A percentile compares a stretch with the other conserved stretches of the same genome.
Conservation (phyloP, 176 grass and related monocot species). For the Microstegium vimineum region DNA sequence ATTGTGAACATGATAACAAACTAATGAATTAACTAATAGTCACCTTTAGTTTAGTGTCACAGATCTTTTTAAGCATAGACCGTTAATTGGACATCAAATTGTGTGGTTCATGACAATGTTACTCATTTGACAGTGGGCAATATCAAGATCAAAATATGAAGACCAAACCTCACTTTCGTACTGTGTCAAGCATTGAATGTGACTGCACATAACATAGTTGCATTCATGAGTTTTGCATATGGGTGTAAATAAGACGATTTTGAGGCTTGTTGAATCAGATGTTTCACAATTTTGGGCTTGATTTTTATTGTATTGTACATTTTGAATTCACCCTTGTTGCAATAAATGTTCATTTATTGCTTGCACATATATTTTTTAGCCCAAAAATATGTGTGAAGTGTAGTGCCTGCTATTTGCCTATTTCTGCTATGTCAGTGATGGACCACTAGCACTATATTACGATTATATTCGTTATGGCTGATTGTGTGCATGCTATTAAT, state of each 20-base stretch:
- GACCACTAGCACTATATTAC: neutral
- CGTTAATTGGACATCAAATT: conserved; percentile 1
- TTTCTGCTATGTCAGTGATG: neutral
- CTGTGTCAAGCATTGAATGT: neutral
- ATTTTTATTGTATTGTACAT: neutral
- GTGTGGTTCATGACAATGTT: neutral
- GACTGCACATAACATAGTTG: neutral
- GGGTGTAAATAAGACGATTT: neutral
- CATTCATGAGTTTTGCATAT: neutral
- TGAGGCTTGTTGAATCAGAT: neutral
- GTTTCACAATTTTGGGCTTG: neutral
- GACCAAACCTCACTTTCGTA: neutral
- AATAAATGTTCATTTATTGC: neutral
- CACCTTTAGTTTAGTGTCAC: neutral
- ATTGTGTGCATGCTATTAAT: neutral
- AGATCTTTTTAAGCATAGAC: neutral
- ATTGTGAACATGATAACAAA: neutral
- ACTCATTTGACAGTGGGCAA: neutral
- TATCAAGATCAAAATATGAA: neutral
- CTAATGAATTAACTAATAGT: conserved; percentile 16
- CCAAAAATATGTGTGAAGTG: neutral
- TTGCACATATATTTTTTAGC: conserved; percentile 12
- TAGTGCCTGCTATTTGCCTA: neutral
- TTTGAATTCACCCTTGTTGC: neutral
- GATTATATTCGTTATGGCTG: neutral